A percentile compares a stretch with the other conserved stretches of the same genome.
Conservation (phyloP, 495 filamentous ascomycete species). For the Aspergillus sparsus region DNA sequence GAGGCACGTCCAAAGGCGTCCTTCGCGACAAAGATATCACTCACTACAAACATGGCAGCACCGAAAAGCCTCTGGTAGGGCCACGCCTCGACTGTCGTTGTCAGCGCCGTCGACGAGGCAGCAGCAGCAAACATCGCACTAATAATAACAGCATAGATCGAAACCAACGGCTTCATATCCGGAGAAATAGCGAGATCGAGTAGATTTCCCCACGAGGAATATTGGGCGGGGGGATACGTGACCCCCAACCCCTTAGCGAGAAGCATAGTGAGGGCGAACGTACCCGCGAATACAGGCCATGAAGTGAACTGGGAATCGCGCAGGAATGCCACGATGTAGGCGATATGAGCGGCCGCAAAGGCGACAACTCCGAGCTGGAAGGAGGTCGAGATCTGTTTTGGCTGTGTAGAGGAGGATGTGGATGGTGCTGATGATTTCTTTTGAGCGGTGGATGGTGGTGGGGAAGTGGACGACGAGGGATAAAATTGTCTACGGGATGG, state of each 20-base stretch:
- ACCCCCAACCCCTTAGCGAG: background rate
- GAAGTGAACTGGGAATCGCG: conserved; percentile 16
- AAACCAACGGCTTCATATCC: conserved; percentile 25
- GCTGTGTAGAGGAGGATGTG: background rate
- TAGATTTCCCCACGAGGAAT: conserved; percentile 7
- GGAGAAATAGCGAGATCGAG: conserved; percentile 18
- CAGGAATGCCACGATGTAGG: conserved; percentile 26
- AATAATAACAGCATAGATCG: conserved; percentile 22
- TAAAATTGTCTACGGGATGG: conserved; percentile 24
- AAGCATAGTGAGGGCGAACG: conserved; percentile 3
- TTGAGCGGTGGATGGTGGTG: too few species aligned
- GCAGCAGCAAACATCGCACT: conserved; percentile 24
- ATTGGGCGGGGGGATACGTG: background rate
- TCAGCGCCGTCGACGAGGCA: conserved; percentile 17
- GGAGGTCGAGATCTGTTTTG: conserved; percentile 21
- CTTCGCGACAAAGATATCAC: conserved; percentile 20
- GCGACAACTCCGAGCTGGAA: conserved; percentile 29
- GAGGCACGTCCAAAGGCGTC: conserved; percentile 11
- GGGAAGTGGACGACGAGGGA: too few species aligned
- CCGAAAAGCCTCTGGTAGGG: conserved; percentile 12
- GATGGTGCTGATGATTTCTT: background rate
- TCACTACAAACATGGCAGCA: conserved; percentile 18
- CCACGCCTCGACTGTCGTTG: background rate
- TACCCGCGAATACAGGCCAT: conserved; percentile 15
- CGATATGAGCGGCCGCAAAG: conserved; percentile 29